Base-by-base conservation (phyloP, 768 basidiomycete genomes). In the Mycena galopus region DNA sequence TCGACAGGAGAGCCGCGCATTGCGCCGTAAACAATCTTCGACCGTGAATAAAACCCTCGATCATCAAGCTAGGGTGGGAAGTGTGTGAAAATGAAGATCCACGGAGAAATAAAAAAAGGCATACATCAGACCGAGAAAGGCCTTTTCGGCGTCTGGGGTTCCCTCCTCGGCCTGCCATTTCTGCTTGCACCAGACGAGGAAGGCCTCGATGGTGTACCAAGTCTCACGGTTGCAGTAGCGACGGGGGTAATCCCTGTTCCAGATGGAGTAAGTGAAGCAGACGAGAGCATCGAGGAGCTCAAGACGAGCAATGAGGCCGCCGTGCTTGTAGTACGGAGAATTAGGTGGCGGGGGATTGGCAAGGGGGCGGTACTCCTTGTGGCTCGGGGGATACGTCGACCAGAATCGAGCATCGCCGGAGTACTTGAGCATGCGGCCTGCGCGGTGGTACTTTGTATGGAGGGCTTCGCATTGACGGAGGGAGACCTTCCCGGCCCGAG, bases 81-180 rank as follows among this genome's bases (percentile, higher is more conserved):
- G 70, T 35, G 75, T 71, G 78, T 79, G 77, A 84, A 82, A 79
- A 68, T 79, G 81, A 79, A 81, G 78, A 73, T 72, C 65, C 61
- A 77, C 72, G 65, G 76, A 65, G 57, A 71, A 47, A 61, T 35
- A 60, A 72, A 74, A 51, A 72, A 77, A 60, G 23, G 83, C 93
- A 87, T 89, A 94, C 94, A 95, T 93, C 82, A 95, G 87, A 73
- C 94, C 94, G 76, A 93, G 81, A 65, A 95, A 91, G 47, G 93
- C 92, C 79, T 86, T 86, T 78, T 89, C 88, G 29, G 85, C 84
- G 73, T 88, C 88, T 65, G 83, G 85, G 65, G 84, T 85, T 39
- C 84, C 84, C 71, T 89, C 87, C 73, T 88, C 87, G 23, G 84
- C 80, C 55, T 83, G 81, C 88, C 93, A 94, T 77, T 93, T 92